These are phyloP conservation scores for Parsonsia alboflavescens DNA, from an alignment of 257 asterid species.

Conservation along the genomic window DNA sequence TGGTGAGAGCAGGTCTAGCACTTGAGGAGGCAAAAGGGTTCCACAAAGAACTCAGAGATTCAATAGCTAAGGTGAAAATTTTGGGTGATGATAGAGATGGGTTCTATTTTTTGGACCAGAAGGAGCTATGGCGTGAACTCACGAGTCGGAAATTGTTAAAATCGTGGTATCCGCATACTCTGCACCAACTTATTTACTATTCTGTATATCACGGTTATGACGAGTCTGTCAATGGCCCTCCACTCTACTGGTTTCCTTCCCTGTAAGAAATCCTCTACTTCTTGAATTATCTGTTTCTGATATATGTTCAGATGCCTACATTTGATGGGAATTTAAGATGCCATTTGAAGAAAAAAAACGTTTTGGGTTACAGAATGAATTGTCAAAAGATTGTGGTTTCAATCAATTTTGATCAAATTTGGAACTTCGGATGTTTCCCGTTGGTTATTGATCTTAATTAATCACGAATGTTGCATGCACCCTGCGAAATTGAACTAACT, in stretches of 20 bases:
- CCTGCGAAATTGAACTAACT: background rate
- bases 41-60: slow-evolving; percentile 33
- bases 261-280: slow-evolving; percentile 32
- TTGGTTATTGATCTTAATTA: background rate
- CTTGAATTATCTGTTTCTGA: background rate
- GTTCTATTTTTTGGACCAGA: slow-evolving; percentile 17
- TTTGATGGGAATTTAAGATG: too few species aligned
- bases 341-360: too few species aligned
- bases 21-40: slow-evolving; percentile 52
- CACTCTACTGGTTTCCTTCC: slow-evolving; percentile 88
- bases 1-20: slow-evolving; percentile 49
- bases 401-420: background rate
- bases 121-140: slow-evolving; percentile 54
- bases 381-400: too few species aligned
- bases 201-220: slow-evolving; percentile 45
- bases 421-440: background rate
- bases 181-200: slow-evolving; percentile 71
- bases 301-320: background rate
- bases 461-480: background rate
- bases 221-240: slow-evolving; percentile 58
- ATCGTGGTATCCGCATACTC: slow-evolving; percentile 62
- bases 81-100: slow-evolving; percentile 3
- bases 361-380: too few species aligned
- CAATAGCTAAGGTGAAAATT: slow-evolving; percentile 9
- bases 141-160: slow-evolving; percentile 51